Conservation (phyloP, 495 filamentous ascomycete genomes). For the Hypoxylon rickii region DNA sequence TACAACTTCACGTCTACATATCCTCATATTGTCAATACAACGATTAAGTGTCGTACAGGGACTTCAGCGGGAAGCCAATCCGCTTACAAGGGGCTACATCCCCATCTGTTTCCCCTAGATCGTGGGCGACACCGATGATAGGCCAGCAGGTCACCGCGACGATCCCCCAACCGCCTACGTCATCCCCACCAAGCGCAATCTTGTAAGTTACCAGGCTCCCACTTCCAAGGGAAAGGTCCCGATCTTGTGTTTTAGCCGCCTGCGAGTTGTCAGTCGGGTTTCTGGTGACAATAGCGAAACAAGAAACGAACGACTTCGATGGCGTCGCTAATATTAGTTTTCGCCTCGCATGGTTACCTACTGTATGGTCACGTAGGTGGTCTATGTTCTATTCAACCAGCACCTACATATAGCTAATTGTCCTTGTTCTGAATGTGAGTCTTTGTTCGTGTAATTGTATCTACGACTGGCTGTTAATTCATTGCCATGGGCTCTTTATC, state of each 20-base stretch:
- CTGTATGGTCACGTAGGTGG: not conserved
- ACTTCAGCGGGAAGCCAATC: not conserved
- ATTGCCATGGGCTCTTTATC: too few relatives aligned
- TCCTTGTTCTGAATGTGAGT: too few relatives aligned
- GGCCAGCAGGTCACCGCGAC: slow-evolving; percentile 9
- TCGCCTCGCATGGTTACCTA: too few relatives aligned
- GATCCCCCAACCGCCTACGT: slow-evolving; percentile 24
- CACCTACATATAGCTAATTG: too few relatives aligned
- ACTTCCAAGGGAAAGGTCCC: slow-evolving; percentile 16
- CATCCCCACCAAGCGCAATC: slow-evolving; percentile 15
- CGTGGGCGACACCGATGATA: slow-evolving; percentile 6
- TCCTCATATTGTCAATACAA: not conserved
- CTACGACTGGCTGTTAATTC: too few relatives aligned
- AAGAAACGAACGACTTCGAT: not conserved
- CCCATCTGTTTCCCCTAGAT: slow-evolving; percentile 19
- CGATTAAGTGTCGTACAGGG: not conserved
- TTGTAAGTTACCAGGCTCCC: slow-evolving; percentile 12
- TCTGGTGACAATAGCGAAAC: not conserved
- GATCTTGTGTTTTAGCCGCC: slow-evolving; percentile 14
- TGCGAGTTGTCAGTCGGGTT: not conserved
- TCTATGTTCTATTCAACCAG: too few relatives aligned
- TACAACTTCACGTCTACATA: not conserved
- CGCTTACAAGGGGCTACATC: too few relatives aligned
- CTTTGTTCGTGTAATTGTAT: too few relatives aligned
- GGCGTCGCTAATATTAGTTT: slow-evolving; percentile 1